Percentiles rank a stretch among this genome's conserved stretches.
phyloP scores from a whole-genome alignment of 305 asterid genomes.

The Ajuga reptans region DNA sequence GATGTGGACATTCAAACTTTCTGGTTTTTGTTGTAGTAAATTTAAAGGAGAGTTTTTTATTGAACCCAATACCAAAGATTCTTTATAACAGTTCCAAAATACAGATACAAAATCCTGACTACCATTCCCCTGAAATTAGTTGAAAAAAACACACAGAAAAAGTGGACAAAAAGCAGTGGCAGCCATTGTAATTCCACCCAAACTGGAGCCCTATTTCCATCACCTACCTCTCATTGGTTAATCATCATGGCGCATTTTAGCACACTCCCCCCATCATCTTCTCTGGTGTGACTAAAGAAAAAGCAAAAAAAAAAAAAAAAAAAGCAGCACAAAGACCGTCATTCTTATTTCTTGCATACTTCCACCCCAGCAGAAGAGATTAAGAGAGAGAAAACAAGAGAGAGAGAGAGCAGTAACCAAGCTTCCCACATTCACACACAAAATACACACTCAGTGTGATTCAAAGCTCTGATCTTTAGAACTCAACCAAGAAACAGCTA shows the following conservation, averaged over 20 bases:
- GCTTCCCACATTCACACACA: background rate
- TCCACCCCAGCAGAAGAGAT: constrained; percentile 24
- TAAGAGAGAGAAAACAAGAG: background rate
- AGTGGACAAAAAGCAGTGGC: constrained; percentile 45
- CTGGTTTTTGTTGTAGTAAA: too few species aligned
- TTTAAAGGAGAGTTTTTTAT: constrained; percentile 24
- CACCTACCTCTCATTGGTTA: constrained; percentile 48
- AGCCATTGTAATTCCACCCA: constrained; percentile 35
- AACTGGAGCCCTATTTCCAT: constrained; percentile 36
- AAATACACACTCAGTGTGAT: background rate
- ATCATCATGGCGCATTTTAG: constrained; percentile 57
- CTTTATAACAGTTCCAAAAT: constrained; percentile 43
- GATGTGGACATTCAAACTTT: too few species aligned
- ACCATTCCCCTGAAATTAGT: constrained; percentile 27
- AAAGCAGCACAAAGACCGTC: constrained; percentile 32
- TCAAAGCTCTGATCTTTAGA: constrained; percentile 30
- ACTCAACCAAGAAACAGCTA: background rate
- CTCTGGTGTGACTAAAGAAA: constrained; percentile 27
- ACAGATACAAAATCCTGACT: constrained; percentile 32
- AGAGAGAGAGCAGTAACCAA: background rate
- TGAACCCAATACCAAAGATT: constrained; percentile 49
- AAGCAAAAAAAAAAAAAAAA: constrained; percentile 27
- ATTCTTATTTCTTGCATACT: constrained; percentile 20
- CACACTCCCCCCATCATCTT: constrained; percentile 30
- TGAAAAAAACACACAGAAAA: constrained; percentile 24